Evolutionary conservation across 495 filamentous ascomycete species (phyloP).

Genomic region (Clavariopsis aquatica): DNA sequence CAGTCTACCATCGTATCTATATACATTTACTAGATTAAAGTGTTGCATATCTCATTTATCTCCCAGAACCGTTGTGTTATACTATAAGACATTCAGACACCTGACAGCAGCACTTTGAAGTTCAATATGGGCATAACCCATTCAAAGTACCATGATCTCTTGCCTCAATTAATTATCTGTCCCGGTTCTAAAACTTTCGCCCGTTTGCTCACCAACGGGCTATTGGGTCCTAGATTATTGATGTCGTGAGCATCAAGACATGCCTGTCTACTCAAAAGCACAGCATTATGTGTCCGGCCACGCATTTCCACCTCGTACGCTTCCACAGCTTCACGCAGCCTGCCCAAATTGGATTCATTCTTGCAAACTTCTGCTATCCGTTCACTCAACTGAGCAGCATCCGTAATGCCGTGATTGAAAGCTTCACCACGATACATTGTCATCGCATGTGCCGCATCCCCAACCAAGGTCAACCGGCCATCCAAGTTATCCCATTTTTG

Average conservation of each 20-base stretch:
- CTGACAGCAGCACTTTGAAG: no score
- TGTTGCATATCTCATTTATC: no score
- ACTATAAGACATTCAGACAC: no score
- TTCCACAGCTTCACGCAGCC: constrained; percentile 20
- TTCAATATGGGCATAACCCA: no score
- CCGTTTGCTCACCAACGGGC: constrained; percentile 19
- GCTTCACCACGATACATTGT: constrained; percentile 54
- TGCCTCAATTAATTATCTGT: not conserved
- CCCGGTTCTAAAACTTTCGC: constrained; percentile 2
- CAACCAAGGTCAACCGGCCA: constrained; percentile 50
- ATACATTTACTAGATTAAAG: constrained; percentile 16
- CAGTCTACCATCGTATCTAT: constrained; percentile 24
- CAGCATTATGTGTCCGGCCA: constrained; percentile 39
- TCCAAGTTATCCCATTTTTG: constrained; percentile 47
- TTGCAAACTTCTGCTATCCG: constrained; percentile 13
- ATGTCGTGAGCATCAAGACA: constrained; percentile 26
- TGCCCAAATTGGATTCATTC: constrained; percentile 6
- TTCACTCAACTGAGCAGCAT: constrained; percentile 38
- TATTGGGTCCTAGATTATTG: constrained; percentile 8
- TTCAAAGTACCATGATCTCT: no score
- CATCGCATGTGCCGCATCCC: constrained; percentile 56
- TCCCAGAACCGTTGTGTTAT: no score
- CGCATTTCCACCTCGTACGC: constrained; percentile 45
- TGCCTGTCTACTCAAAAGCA: constrained; percentile 29
- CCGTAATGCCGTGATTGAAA: constrained; percentile 52